These are phyloP conservation scores for Cercospora zeae-maydis DNA, from an alignment of 2,329 filamentous ascomycete genomes.

Conservation along the genomic window DNA sequence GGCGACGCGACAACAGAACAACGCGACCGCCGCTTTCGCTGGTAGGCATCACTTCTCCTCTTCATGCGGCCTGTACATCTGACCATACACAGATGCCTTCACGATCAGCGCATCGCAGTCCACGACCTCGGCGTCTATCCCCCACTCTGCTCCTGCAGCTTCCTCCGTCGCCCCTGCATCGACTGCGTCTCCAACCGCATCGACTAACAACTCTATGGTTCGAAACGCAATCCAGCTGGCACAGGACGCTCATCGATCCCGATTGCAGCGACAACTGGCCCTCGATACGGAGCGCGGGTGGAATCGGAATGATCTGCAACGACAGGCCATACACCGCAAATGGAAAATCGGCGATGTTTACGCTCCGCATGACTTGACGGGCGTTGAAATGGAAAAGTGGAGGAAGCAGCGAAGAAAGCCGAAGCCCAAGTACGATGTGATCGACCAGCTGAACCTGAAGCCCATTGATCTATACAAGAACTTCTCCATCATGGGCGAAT, in stretches of 20 bases:
- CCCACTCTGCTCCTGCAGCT: not conserved
- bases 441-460: conserved; percentile 75
- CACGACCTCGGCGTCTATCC: not conserved
- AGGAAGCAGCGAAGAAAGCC: conserved; percentile 54
- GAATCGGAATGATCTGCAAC: conserved; percentile 50
- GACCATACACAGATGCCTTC: not conserved
- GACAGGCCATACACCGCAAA: conserved; percentile 60
- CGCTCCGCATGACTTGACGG: conserved; percentile 79
- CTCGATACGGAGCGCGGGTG: conserved; percentile 29
- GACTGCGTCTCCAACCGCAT: not conserved
- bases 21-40: conserved; percentile 27
- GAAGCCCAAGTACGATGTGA: conserved; percentile 56
- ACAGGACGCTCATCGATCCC: not conserved
- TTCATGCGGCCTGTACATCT: not conserved
- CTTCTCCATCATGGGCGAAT: conserved; percentile 86
- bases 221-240: not conserved
- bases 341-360: conserved; percentile 84
- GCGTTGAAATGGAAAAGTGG: conserved; percentile 79
- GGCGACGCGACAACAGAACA: conserved; percentile 24
- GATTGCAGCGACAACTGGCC: conserved; percentile 14
- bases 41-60: conserved; percentile 15
- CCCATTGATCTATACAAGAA: conserved; percentile 92
- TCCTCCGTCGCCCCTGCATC: not conserved
- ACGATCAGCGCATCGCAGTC: not conserved
- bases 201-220: not conserved